A percentile compares a stretch with the other conserved stretches of the same genome.
Evolutionary conservation across 2,329 filamentous ascomycete species (phyloP).

Genomic region (Ascochyta fabae): DNA sequence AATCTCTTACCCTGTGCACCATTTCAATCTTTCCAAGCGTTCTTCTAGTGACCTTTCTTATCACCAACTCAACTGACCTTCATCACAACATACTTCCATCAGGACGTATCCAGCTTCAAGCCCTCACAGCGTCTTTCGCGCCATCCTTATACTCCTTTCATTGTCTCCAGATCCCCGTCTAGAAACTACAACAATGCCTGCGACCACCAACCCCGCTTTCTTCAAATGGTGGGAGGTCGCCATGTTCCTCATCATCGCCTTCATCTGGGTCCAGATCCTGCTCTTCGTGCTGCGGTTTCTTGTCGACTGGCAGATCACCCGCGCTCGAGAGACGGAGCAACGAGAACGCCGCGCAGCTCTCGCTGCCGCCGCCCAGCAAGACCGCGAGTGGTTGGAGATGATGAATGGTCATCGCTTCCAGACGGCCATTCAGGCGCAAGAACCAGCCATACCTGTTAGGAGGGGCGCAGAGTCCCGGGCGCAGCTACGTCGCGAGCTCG

Average conservation of each 20-base stretch:
- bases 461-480: background rate
- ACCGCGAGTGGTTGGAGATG: background rate
- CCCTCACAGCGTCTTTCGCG: background rate
- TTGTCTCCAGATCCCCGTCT: background rate
- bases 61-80: background rate
- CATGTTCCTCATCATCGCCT: background rate
- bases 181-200: slow-evolving; percentile 1
- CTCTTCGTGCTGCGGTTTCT: background rate
- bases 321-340: background rate
- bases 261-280: background rate
- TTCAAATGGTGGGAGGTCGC: background rate
- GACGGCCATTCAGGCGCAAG: background rate
- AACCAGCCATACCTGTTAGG: background rate
- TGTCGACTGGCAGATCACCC: background rate
- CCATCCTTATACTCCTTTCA: background rate
- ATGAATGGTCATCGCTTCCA: background rate
- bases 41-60: background rate
- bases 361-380: background rate
- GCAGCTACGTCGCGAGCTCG: background rate
- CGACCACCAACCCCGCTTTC: background rate
- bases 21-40: background rate
- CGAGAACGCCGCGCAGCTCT: background rate
- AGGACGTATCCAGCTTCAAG: background rate
- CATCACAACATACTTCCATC: background rate
- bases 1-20: background rate